Percentiles rank a stretch among this genome's conserved stretches.
These are phyloP conservation scores for Pichia insulana DNA, from an alignment of 805 yeast genomes.

Conservation along the genomic window DNA sequence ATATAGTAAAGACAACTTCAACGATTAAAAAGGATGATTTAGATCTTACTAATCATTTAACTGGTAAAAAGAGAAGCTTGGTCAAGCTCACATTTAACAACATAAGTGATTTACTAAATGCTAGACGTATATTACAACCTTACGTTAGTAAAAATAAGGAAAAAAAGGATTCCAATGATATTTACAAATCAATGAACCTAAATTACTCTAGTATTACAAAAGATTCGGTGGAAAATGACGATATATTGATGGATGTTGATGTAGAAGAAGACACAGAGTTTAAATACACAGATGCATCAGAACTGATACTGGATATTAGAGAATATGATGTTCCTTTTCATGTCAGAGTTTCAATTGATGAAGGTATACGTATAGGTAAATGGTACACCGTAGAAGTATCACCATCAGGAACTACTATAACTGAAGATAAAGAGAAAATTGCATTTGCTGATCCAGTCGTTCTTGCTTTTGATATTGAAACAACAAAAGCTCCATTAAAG, in stretches of 20 bases:
- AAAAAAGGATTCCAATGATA: conserved; percentile 53
- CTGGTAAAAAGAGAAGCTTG: conserved; percentile 61
- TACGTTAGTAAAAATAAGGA: conserved; percentile 59
- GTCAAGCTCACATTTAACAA: conserved; percentile 69
- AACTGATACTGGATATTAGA: conserved; percentile 66
- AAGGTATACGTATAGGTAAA: conserved; percentile 80
- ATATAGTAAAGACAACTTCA: conserved; percentile 45
- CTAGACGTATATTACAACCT: conserved; percentile 62
- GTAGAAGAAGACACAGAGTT: conserved; percentile 13
- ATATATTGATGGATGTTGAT: conserved; percentile 21
- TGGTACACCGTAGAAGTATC: conserved; percentile 81
- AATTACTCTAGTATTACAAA: conserved; percentile 27
- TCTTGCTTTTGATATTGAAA: conserved; percentile 94
- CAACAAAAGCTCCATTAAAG: conserved; percentile 91
- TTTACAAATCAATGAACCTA: conserved; percentile 50
- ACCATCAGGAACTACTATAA: conserved; percentile 44
- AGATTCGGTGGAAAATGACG: conserved; percentile 26
- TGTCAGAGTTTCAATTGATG: conserved; percentile 91
- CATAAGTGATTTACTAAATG: conserved; percentile 62
- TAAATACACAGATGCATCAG: conserved; percentile 43
- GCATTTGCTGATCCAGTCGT: conserved; percentile 98
- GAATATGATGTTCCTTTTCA: conserved; percentile 97
- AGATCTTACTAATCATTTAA: conserved; percentile 72
- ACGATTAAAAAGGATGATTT: conserved; percentile 71
- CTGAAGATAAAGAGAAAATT: conserved; percentile 61